Conservation (phyloP, 331 rosid genomes). For the Telfairia occidentalis region DNA sequence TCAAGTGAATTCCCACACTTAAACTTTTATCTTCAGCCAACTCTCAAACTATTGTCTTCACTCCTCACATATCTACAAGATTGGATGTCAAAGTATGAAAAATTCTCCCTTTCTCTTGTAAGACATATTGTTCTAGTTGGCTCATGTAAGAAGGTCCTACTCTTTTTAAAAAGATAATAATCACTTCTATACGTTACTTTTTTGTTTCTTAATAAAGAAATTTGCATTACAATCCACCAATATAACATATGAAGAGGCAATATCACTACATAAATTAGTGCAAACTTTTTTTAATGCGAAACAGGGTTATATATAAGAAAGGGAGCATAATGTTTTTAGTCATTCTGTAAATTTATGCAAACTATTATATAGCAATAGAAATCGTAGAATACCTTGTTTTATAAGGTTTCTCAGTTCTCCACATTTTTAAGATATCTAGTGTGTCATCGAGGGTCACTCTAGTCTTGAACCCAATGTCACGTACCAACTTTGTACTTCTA, state of each 20-base stretch:
- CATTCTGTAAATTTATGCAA: neutral
- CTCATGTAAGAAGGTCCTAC: too few relatives aligned
- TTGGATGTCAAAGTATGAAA: neutral
- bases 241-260: too few relatives aligned
- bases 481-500: conserved; percentile 44
- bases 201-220: neutral
- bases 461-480: conserved; percentile 70
- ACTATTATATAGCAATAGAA: neutral
- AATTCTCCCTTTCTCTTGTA: too few relatives aligned
- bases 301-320: too few relatives aligned
- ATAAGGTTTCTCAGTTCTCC: conserved; percentile 46
- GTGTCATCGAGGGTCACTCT: conserved; percentile 54
- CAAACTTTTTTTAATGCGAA: too few relatives aligned
- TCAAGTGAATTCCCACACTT: neutral
- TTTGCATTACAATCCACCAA: too few relatives aligned
- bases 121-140: too few relatives aligned
- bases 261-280: neutral
- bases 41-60: too few relatives aligned
- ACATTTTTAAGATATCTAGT: conserved; percentile 43
- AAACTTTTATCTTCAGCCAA: neutral
- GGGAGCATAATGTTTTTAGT: neutral
- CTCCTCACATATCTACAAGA: too few relatives aligned
- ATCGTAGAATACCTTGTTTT: conserved; percentile 69
- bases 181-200: too few relatives aligned
- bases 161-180: too few relatives aligned